Evolutionary conservation across 2,329 filamentous ascomycete species (phyloP), one percentile per base, ranked within the genome.

Genomic region (Botrytis tulipae): DNA sequence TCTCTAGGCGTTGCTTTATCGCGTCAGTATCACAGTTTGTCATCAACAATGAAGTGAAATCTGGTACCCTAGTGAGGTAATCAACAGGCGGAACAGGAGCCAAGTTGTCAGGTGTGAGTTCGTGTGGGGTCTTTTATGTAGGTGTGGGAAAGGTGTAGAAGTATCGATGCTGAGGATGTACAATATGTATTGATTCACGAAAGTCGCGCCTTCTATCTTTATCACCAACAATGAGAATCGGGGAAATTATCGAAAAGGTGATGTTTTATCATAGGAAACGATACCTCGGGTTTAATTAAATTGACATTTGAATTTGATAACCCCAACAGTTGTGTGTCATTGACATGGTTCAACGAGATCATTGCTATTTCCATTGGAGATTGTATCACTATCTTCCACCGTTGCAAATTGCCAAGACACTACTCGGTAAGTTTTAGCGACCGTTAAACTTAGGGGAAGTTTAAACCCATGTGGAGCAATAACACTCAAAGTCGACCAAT

Each of bases 311-410:
- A n/a, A 54, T n/a, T 5, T 54, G 6, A 16, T 7, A 1, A n/a
- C n/a, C 16, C 5, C 12, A 54, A 54, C 1, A 54, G 5, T 8
- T 54, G 4, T 51, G 25, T 51, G 5, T 12, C 4, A 4, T 18
- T 9, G 25, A 6, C 2, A 9, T 40, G 3, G n/a, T 5, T 61
- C 12, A 22, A 40, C 10, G 22, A 4, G 8, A 37, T 14, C 20
- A n/a, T 3, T 1, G 12, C 6, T 3, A 18, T 18, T 16, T 4
- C 14, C 6, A 9, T 40, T n/a, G 10, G 0, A 57, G 7, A 3
- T n/a, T 18, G 7, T 42, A 25, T 12, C 10, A 8, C 35, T 40
- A 40, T 42, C 22, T 37, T 62, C 25, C 25, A 22, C 35, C 14
- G 25, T n/a, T 25, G 1, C 4, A 14, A 40, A 8, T 16, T 18